phyloP scores from a whole-genome alignment of 2,329 filamentous ascomycete species.

The Beauveria medogensis region DNA sequence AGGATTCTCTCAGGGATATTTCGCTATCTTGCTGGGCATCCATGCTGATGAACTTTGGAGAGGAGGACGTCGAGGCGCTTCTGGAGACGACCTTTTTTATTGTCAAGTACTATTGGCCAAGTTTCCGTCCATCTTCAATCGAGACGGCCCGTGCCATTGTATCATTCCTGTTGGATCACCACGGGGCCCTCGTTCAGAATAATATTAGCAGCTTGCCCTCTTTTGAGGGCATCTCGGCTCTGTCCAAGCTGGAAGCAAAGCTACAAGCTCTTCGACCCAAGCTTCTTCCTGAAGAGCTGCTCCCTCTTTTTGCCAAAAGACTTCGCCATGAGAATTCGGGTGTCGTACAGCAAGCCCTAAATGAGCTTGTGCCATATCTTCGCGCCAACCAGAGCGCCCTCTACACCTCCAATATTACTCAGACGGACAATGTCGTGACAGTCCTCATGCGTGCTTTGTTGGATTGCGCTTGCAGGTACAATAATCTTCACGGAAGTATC shows the following conservation, averaged over 20 bases:
- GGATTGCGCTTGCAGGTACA: conserved; percentile 78
- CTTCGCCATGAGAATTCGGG: conserved; percentile 76
- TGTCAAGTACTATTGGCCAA: conserved; percentile 70
- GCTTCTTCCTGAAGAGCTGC: conserved; percentile 43
- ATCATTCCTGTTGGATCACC: conserved; percentile 53
- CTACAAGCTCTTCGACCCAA: conserved; percentile 55
- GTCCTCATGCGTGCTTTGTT: conserved; percentile 69
- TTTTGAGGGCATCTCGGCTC: conserved; percentile 58
- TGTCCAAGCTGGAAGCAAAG: conserved; percentile 59
- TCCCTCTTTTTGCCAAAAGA: conserved; percentile 64
- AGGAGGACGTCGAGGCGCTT: conserved; percentile 70
- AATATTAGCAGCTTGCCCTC: conserved; percentile 73
- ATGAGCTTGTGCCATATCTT: conserved; percentile 69
- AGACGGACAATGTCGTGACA: conserved; percentile 68
- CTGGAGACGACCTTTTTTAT: conserved; percentile 87
- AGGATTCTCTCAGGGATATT: conserved; percentile 63
- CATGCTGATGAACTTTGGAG: conserved; percentile 66
- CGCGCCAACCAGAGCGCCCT: conserved; percentile 66
- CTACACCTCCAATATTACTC: conserved; percentile 70
- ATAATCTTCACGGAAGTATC: conserved; percentile 57
- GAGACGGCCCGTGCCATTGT: conserved; percentile 55
- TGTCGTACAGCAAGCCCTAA: conserved; percentile 74
- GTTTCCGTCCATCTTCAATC: conserved; percentile 54
- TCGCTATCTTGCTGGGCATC: conserved; percentile 80
- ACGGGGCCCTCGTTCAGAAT: conserved; percentile 52